Conservation (phyloP, 2,329 filamentous ascomycete genomes). For the Verticillium tricorpus region DNA sequence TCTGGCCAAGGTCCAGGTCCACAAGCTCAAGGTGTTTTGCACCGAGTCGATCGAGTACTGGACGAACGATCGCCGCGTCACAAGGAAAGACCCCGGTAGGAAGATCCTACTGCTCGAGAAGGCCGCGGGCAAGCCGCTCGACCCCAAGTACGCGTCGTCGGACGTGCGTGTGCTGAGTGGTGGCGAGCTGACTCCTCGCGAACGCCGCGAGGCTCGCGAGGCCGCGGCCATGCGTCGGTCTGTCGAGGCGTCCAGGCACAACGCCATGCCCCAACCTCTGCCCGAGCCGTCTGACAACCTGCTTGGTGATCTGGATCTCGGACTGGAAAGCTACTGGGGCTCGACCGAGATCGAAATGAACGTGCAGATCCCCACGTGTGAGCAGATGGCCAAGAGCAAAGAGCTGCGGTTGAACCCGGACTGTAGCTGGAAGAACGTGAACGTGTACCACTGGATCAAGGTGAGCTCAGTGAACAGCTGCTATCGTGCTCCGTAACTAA, state of each 20-base stretch:
- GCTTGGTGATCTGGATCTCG: constrained; percentile 71
- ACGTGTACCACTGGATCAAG: constrained; percentile 96
- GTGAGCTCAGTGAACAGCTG: constrained; percentile 38
- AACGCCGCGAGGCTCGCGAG: constrained; percentile 43
- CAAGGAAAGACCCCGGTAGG: constrained; percentile 75
- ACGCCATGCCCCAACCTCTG: constrained; percentile 34
- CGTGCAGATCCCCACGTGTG: constrained; percentile 85
- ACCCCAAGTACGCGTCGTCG: constrained; percentile 68
- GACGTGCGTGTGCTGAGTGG: constrained; percentile 73
- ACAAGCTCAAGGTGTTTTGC: constrained; percentile 86
- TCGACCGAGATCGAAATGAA: constrained; percentile 94
- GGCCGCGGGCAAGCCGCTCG: constrained; percentile 71
- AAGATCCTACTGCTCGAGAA: constrained; percentile 90
- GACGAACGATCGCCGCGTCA: constrained; percentile 79
- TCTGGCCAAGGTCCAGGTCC: constrained; percentile 86
- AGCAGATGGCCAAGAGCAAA: constrained; percentile 74
- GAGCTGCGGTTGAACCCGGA: constrained; percentile 71
- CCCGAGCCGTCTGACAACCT: constrained; percentile 63
- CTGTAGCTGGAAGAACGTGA: constrained; percentile 89
- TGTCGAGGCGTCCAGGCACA: constrained; percentile 41
- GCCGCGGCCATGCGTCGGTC: constrained; percentile 47
- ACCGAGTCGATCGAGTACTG: constrained; percentile 91
- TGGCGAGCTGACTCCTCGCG: constrained; percentile 61
- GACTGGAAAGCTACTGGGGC: constrained; percentile 68
- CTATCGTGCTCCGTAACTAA: not conserved